Evolutionary conservation across 1,284 basidiomycete species (phyloP), one percentile per base, ranked within the genome.

Genomic region (Apiotrichum akiyoshidainum): DNA sequence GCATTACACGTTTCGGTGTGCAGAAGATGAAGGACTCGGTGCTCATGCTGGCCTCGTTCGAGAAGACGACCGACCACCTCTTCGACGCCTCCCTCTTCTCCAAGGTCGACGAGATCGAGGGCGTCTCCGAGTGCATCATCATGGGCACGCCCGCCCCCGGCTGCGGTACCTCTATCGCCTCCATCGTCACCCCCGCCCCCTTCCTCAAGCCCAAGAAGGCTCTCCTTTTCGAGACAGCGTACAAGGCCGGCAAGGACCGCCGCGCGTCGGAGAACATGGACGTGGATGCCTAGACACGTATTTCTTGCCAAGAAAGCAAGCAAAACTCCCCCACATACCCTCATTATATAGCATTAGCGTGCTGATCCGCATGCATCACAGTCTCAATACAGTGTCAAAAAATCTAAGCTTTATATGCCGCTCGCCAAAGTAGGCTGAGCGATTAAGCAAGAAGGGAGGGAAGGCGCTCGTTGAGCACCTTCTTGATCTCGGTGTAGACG

Each of bases 11-110:
- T 22, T 99, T 99, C 79, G 96, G 96, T 75, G 95, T 99, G n/a
- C 92, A 95, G 26, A 99, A 99, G 80, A 99, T 99, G 92, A 99
- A 99, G 80, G 96, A 99, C 79, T 97, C 92, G 69, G 94, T 98
- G 1, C 84, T 99, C 68, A 99, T 99, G 96, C 82, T 99, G 70
- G 96, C 96, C 12, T 96, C 92, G 35, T 99, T 99, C 77, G 96
- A 99, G 79, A 99, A 99, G 81, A 99, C 96, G 33, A 99, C 96
- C 13, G 96, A 99, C 80, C 96, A 99, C 77, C 80, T 99, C 63
- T 99, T 99, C 78, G 94, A 99, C 71, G 96, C 96, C 1, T 90
- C 96, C 5, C 88, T 96, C 11, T 96, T 88, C 75, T 92, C 93
- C 19, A 98, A 99, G 80, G 92, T 87, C 55, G 96, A 99, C 72